Evolutionary conservation across 208 protist species (phyloP), one percentile per base, ranked within the genome.

Genomic region (Acanthamoeba castellanii): DNA sequence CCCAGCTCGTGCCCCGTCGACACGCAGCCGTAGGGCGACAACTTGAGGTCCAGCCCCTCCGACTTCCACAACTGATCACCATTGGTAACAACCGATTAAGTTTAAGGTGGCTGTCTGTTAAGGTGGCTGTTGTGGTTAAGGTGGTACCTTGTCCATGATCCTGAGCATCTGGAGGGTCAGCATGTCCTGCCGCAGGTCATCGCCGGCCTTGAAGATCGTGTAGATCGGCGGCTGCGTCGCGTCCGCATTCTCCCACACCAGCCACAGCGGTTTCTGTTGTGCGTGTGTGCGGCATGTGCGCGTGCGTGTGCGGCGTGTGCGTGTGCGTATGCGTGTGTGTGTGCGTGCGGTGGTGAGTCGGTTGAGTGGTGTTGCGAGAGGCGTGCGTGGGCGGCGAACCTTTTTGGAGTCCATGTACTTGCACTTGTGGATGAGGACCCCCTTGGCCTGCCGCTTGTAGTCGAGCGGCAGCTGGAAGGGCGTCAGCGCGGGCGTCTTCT

Each of bases 141-240:
- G 78, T 18, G 32, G 32, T 42, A 98, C 92, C 18, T 97, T 96
- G 97, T 99, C 98, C 98, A 99, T 99, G 32, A 99, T 94, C 37
- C 96, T 92, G 3, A 99, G 95, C 94, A 99, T 95, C 95, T 99
- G 98, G 45, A 99, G 94, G 8, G 98, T 99, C 13, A 99, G 96
- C 85, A 99, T 95, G 95, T 99, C 98, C 95, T 99, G 98, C 32
- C 99, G 96, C 59, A 99, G 93, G 95, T 99, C 99, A 92, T 99
- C 98, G 30, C 97, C 97, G 30, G 50, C 68, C 82, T 98, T 98
- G 76, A 98, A 98, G 0, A 98, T 96, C 6, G 97, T 92, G 72
- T 96, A 96, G 18, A 96, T 84, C 0, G 93, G 25, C 0, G 42
- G 32, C 7, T 87, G 94, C 22, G 20, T n/a, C n/a, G 27, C 22